Evolutionary conservation across 1,139 yeast species (phyloP).

Genomic region (Pichia sp.): DNA sequence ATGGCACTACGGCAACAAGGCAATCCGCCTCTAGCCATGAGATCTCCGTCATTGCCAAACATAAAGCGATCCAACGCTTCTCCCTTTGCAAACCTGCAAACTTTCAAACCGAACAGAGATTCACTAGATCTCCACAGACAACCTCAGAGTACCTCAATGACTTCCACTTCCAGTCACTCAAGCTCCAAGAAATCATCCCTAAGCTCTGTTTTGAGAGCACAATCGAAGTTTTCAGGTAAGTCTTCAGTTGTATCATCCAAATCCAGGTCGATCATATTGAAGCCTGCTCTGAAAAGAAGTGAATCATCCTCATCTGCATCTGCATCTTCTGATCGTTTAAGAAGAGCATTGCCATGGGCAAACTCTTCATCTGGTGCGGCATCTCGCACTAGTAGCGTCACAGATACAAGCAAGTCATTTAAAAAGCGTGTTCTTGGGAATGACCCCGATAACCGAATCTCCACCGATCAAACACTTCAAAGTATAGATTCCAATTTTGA

Average conservation of each 20-base stretch:
- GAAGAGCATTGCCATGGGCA: conserved; percentile 9
- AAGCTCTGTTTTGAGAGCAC: conserved; percentile 9
- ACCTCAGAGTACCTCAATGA: too few relatives aligned
- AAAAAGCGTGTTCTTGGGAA: too few relatives aligned
- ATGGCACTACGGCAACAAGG: too few relatives aligned
- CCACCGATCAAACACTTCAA: neutral
- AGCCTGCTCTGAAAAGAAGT: neutral
- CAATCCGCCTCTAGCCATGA: too few relatives aligned
- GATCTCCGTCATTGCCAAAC: too few relatives aligned
- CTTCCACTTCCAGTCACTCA: too few relatives aligned
- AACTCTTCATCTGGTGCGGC: neutral
- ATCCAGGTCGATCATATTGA: conserved; percentile 1
- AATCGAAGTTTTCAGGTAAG: conserved; percentile 11
- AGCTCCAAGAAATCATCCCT: conserved; percentile 4
- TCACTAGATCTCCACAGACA: too few relatives aligned
- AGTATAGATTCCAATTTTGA: conserved; percentile 30
- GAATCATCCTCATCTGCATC: too few relatives aligned
- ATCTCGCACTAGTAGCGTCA: neutral
- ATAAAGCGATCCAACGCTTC: too few relatives aligned
- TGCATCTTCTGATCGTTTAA: neutral
- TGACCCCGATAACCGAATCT: neutral
- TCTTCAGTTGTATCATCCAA: conserved; percentile 9
- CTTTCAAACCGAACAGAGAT: too few relatives aligned
- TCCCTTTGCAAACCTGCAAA: too few relatives aligned
- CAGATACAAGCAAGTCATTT: neutral